Evolutionary conservation across 106 monocot species (phyloP), one percentile per base, ranked within the genome.

Genomic region (Dioscorea alata): DNA sequence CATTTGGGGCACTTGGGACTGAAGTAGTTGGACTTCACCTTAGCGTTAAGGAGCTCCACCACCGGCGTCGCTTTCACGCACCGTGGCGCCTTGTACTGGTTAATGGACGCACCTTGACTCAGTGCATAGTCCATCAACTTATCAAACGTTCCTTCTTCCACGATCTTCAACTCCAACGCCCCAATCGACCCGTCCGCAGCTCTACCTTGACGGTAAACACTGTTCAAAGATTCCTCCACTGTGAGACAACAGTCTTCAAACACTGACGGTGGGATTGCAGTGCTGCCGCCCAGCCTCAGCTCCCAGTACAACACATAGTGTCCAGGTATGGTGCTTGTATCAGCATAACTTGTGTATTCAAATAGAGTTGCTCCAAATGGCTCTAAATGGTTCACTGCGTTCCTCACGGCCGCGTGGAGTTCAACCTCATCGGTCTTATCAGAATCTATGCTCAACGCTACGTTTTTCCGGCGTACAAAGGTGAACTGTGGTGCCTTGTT

Each of bases 241-340:
- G 82, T 67, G 13, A 88, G 69, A 69, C 94, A 88, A 75, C 94
- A 94, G 64, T 83, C 90, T 63, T 94, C 90, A 31, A 94, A 79
- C 34, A 81, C 82, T 14, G 85, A 85, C 19, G 85, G 71, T 14
- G 94, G 87, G 21, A 85, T 63, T 20, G 69, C 33, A 49, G 23
- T 66, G 13, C n/a, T 66, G 13, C n/a, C 64, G 13, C 82, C 84
- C 12, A 31, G 57, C 13, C 73, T 61, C 13, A 94, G 80, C 74
- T 94, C 94, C 94, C 94, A 94, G 70, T 78, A 94, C 17, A 94
- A 71, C 19, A 90, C 93, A 62, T 94, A 94, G 78, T 94, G 94
- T 4, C 94, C 94, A 4, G 94, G 94, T 50, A 76, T 88, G 31
- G 72, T 87, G 2, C 56, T 7, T 6, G 90, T 78, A 74, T 94